phyloP scores from a whole-genome alignment of 139 green algal genomes.

The Haematococcus lacustris region DNA sequence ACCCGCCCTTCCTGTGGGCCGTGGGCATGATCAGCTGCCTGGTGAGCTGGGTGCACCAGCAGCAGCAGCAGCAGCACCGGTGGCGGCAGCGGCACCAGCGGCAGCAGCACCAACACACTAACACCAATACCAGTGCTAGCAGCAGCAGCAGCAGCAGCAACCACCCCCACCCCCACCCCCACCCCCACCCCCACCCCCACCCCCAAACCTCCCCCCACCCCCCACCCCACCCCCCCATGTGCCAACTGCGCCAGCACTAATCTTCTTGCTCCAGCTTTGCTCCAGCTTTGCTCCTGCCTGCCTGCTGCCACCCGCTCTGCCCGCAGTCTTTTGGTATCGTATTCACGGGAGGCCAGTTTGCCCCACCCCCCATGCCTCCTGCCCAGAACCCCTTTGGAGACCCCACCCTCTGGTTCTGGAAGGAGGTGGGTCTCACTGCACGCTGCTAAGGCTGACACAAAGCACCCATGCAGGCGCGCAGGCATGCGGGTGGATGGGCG shows the following conservation, averaged over 20 bases:
- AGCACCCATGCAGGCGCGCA: too few species aligned
- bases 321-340: constrained; percentile 2
- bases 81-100: neutral
- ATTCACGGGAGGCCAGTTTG: neutral
- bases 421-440: too few species aligned
- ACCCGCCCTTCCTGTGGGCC: constrained; percentile 16
- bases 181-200: neutral
- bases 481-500: too few species aligned
- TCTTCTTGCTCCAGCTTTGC: neutral
- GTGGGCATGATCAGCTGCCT: constrained; percentile 13
- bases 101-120: neutral
- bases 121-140: neutral
- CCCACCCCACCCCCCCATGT: neutral
- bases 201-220: neutral
- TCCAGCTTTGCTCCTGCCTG: neutral
- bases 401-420: neutral
- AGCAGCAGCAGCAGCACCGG: too few species aligned
- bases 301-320: neutral
- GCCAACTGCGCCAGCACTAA: neutral
- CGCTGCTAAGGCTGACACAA: too few species aligned
- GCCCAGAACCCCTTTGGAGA: neutral
- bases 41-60: too few species aligned
- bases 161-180: neutral
- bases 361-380: neutral
- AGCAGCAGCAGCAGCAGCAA: neutral